Evolutionary conservation across 306 rosid genomes (phyloP).

Genomic region (Luffa aegyptiaca): DNA sequence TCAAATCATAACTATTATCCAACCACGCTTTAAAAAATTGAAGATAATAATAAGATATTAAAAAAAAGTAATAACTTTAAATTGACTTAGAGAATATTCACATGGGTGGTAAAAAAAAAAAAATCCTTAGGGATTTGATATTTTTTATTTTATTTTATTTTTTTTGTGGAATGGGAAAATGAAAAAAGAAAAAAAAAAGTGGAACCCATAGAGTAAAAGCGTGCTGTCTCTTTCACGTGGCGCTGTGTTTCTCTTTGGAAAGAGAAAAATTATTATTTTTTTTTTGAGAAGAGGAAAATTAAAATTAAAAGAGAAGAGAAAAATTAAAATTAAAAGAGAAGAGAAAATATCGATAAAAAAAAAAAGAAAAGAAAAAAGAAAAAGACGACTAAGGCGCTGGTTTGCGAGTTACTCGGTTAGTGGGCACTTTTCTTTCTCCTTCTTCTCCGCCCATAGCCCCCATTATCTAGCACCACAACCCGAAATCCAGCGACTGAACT

Average conservation of each 20-base stretch:
- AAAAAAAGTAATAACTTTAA: background rate
- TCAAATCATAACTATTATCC: too few species aligned
- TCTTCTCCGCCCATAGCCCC: conserved; percentile 18
- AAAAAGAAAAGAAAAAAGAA: background rate
- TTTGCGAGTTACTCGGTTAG: conserved; percentile 10
- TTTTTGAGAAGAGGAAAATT: background rate
- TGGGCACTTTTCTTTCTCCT: conserved; percentile 24
- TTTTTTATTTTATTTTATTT: too few species aligned
- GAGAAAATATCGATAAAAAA: background rate
- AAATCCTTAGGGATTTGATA: too few species aligned
- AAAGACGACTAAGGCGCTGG: conserved; percentile 12
- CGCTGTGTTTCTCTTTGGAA: background rate
- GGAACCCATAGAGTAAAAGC: background rate
- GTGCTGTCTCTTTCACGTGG: conserved; percentile 7
- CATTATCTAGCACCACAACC: background rate
- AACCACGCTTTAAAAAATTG: too few species aligned
- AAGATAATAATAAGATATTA: too few species aligned
- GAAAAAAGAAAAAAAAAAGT: background rate
- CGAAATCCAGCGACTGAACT: background rate
- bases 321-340: background rate
- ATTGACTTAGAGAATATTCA: background rate
- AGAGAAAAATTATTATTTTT: background rate
- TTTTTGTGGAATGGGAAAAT: background rate
- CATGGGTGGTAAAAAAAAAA: background rate
- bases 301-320: background rate